Conservation (phyloP, 495 filamentous ascomycete genomes). For the Staphylotrichum longicolle region DNA sequence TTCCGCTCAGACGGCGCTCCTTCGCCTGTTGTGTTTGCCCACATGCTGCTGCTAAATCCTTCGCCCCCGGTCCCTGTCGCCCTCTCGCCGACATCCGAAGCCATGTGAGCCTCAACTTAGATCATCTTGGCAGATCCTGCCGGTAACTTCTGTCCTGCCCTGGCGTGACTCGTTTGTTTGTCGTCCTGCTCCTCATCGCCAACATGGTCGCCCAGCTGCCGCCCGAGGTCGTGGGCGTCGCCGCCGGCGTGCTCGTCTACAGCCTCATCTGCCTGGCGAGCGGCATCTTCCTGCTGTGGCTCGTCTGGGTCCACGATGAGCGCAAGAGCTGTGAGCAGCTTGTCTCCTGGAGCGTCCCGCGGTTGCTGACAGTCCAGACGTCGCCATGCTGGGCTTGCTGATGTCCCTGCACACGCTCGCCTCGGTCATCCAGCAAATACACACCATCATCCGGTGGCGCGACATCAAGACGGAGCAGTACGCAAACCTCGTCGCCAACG, state of each 20-base stretch:
- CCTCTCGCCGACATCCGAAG: no score
- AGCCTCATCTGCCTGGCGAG: conserved; percentile 41
- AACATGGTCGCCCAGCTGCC: conserved; percentile 45
- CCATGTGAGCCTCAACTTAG: no score
- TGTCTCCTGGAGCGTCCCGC: background rate
- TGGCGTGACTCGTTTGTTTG: background rate
- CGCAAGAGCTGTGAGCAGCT: conserved; percentile 45
- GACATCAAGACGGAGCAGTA: conserved; percentile 45
- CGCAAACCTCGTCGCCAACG: conserved; percentile 35
- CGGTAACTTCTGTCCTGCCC: no score
- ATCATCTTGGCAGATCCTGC: no score
- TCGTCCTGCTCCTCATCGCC: background rate
- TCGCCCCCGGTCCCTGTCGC: no score
- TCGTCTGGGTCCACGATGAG: conserved; percentile 47
- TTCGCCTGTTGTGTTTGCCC: background rate
- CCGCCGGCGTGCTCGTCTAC: conserved; percentile 41
- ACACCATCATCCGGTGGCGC: conserved; percentile 44
- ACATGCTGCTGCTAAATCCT: background rate
- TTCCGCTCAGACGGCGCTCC: background rate
- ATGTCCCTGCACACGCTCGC: conserved; percentile 40
- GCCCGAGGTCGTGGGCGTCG: conserved; percentile 37
- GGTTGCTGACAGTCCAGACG: conserved; percentile 34
- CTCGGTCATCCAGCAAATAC: conserved; percentile 47
- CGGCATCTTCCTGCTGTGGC: conserved; percentile 38
- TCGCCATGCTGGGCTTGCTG: conserved; percentile 43